Base-by-base conservation (phyloP, 164 flowering plant species). In the Piper betle region DNA sequence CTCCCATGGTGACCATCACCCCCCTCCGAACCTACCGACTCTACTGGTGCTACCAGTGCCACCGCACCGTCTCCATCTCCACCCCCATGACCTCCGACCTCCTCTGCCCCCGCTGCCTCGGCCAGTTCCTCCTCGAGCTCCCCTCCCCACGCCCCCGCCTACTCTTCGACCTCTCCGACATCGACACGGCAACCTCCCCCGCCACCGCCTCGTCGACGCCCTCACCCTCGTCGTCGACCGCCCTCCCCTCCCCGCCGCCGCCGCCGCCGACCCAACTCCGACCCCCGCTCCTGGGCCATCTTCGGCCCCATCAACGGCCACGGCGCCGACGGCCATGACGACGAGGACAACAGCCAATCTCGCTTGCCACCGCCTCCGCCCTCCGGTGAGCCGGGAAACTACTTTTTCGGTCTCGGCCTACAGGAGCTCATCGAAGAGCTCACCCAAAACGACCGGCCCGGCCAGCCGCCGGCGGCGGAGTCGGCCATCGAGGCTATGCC, bases 41-140 rank as follows among this genome's bases (percentile, higher is more conserved):
- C 16, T 92, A 82, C 67, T 88, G 89, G 95, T 92, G 98, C 69
- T 78, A 84, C 78, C 83, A 76, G 3, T 88, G 96, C 71, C 80
- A 76, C 6, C 80, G 76, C 4, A 60, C 68, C 9, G 87, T 87
- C 43, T 66, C 83, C 43, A 55, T 83, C 19, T 69, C 80, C 6
- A 8, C 84, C 2, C 41, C 61, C 2, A 69, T 71, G 62, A 71
- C 85, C 1, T 64, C 85, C 2, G 79, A 78, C n/a, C 63, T 80
- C 58, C 8, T 65, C 19, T 88, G 98, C 62, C 98, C 96, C 4
- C 86, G 88, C 5, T 92, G 98, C 68, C 71, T 69, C 5, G 83
- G 87, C 16, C 80, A 79, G 13, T 92, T 92, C 56, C 59, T 92
- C 17, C 7, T 41, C 12, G 96, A 85, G 64, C 66, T 82, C n/a